phyloP scores from a whole-genome alignment of 2,329 filamentous ascomycete genomes.

The Calonectria pteridis region DNA sequence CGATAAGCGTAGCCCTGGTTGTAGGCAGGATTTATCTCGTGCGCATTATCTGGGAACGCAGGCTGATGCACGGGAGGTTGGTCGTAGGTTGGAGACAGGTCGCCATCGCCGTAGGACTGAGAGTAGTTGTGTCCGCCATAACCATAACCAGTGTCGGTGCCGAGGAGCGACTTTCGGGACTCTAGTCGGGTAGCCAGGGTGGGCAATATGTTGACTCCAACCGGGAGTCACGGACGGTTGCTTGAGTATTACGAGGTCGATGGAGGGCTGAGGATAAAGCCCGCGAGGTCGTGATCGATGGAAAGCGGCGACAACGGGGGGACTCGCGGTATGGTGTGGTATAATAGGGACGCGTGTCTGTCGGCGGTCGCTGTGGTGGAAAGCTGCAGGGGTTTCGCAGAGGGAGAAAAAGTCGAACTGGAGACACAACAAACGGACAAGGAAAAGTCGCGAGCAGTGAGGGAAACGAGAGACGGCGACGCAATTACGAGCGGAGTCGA shows the following conservation, averaged over 20 bases:
- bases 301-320: not conserved
- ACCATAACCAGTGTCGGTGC: conserved; percentile 53
- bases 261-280: conserved; percentile 14
- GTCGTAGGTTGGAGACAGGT: conserved; percentile 34
- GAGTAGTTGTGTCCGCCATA: conserved; percentile 51
- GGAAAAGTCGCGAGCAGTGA: conserved; percentile 9
- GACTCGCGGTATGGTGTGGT: not conserved
- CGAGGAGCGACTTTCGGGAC: conserved; percentile 56
- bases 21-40: conserved; percentile 45
- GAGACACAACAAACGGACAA: not conserved
- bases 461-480: conserved; percentile 28
- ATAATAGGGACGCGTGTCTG: conserved; percentile 17
- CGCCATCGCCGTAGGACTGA: conserved; percentile 47
- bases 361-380: conserved; percentile 12
- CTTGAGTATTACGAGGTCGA: conserved; percentile 4
- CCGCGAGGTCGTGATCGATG: not conserved
- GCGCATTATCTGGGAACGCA: conserved; percentile 46
- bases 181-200: conserved; percentile 56
- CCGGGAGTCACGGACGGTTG: conserved; percentile 50
- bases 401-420: not conserved
- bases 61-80: conserved; percentile 44
- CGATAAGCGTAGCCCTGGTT: conserved; percentile 54
- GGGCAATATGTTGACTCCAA: conserved; percentile 50
- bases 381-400: conserved; percentile 7
- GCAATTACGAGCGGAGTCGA: conserved; percentile 18